These are phyloP conservation scores for Aspergillus intermedius DNA, from an alignment of 2,329 filamentous ascomycete species.

Conservation along the genomic window DNA sequence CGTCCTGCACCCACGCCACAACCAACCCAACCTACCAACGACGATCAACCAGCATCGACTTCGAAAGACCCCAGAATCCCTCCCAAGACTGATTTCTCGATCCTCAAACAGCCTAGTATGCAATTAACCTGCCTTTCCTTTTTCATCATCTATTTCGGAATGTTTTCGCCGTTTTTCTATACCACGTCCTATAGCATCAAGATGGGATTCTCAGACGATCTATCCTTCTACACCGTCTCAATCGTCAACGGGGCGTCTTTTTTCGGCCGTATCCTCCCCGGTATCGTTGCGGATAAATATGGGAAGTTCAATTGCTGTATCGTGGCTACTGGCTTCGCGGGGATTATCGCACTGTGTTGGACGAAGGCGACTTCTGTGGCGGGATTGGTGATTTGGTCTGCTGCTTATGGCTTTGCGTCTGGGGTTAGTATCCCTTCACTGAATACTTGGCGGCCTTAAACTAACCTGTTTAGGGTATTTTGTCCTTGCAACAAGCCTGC, in stretches of 20 bases:
- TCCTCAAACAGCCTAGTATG: slow-evolving; percentile 19
- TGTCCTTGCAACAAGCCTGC: slow-evolving; percentile 44
- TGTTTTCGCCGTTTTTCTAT: slow-evolving; percentile 37
- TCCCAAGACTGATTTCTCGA: slow-evolving; percentile 10
- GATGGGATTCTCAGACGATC: slow-evolving; percentile 20
- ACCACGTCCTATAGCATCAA: slow-evolving; percentile 24
- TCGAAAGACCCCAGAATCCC: slow-evolving; percentile 1
- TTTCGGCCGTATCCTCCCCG: slow-evolving; percentile 31
- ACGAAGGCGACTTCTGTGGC: slow-evolving; percentile 37
- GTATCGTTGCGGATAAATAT: slow-evolving; percentile 30
- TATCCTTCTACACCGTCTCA: slow-evolving; percentile 34
- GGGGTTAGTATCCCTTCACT: slow-evolving; percentile 26
- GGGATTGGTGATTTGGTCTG: slow-evolving; percentile 40
- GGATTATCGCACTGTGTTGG: slow-evolving; percentile 41
- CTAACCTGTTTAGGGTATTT: slow-evolving; percentile 31
- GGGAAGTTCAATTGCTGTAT: slow-evolving; percentile 28
- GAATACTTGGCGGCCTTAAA: not conserved
- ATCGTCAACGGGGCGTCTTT: slow-evolving; percentile 34
- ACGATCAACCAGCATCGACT: not conserved
- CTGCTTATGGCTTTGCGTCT: slow-evolving; percentile 43
- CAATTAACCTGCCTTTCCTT: slow-evolving; percentile 25
- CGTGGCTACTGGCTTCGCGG: slow-evolving; percentile 24
- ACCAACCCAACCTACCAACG: slow-evolving; percentile 1
- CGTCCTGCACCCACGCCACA: slow-evolving; percentile 1
- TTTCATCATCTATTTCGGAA: slow-evolving; percentile 32